Evolutionary conservation across 805 yeast genomes (phyloP).

Genomic region (Wickerhamomyces pijperi): DNA sequence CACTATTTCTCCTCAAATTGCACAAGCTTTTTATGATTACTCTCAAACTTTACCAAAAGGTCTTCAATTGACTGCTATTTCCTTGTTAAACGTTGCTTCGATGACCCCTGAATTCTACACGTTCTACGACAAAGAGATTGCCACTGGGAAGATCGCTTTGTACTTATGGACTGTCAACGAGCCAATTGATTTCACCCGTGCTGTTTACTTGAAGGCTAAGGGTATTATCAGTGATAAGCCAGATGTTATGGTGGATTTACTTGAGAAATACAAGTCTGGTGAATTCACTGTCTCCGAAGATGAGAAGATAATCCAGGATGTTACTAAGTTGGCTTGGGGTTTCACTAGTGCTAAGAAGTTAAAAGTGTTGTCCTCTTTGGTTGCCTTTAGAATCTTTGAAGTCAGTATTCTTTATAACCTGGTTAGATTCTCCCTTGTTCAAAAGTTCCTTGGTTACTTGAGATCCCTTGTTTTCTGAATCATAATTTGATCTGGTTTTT

Average conservation of each 20-base stretch:
- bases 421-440: neutral
- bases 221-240: conserved; percentile 34
- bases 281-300: neutral
- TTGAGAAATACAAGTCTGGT: neutral
- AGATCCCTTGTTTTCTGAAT: neutral
- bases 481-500: no score
- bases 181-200: conserved; percentile 24
- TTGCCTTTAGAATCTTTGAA: neutral
- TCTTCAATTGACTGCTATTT: conserved; percentile 46
- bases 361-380: neutral
- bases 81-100: conserved; percentile 33
- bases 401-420: neutral
- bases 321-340: neutral
- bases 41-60: conserved; percentile 24
- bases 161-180: conserved; percentile 45
- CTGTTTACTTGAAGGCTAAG: conserved; percentile 22
- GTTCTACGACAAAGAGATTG: conserved; percentile 11
- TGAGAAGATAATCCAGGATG: neutral
- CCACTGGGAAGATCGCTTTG: conserved; percentile 19
- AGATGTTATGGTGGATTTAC: conserved; percentile 1
- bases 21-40: conserved; percentile 23
- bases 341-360: neutral
- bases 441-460: neutral
- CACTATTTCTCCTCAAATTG: conserved; percentile 22
- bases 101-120: conserved; percentile 28